Base-by-base conservation (phyloP, 2,329 filamentous ascomycete genomes). In the Furcasterigmium sp. region DNA sequence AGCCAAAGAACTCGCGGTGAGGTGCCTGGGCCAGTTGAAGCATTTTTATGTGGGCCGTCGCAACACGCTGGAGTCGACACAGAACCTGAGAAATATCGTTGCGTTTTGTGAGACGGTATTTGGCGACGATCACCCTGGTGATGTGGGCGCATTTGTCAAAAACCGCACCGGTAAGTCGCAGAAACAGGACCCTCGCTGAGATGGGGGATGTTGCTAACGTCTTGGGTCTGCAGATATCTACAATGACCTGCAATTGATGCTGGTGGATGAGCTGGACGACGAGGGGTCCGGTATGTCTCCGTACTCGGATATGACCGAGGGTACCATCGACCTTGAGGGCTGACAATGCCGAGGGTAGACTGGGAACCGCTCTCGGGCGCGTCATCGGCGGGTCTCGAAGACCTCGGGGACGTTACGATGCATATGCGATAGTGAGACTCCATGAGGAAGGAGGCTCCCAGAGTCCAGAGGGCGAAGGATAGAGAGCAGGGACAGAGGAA, bases 231-330 rank as follows among this genome's bases (percentile, higher is more conserved):
- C 32, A 35, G 32, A 35, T 17, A 35, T 35, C 15, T 35, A 18
- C n/a, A 4, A n/a, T 7, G 7, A 17, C 3, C n/a, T 35, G n/a
- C 32, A 35, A 11, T 17, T 17, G n/a, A 35, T 17, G 5, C 14
- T 41, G 35, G 69, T 79, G 14, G 76, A 80, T 39, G 73, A 79
- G 46, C 55, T 76, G 43, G 77, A 80, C 47, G 76, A 80, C 41
- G 77, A 80, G 42, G 75, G 64, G 51, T 79, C 76, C 51, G 76
- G 77, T 78, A 75, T 64, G 75, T 73, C 19, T 9, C 42, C 43
- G 38, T 42, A 37, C 40, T 40, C 39, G 29, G 30, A 57, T 49
- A 54, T 52, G 41, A 65, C 60, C 52, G 62, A 64, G 52, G 59
- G 57, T 36, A 65, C 61, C 46, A 54, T 59, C 38, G 57, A 57